These are phyloP conservation scores for Magnusiomyces tetraspermus DNA, from an alignment of 1,139 yeast genomes.

Conservation along the genomic window DNA sequence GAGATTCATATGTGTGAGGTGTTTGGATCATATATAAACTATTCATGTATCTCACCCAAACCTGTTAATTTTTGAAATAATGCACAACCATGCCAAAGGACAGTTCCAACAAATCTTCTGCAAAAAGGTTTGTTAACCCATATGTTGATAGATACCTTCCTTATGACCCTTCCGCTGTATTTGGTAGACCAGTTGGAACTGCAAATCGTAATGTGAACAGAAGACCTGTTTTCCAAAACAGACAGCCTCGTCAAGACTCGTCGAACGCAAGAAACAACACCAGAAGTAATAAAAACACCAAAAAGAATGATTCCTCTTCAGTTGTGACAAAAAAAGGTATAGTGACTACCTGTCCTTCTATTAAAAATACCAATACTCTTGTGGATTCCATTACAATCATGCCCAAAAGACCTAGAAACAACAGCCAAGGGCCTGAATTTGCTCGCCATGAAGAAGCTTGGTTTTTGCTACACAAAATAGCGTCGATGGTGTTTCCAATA, in stretches of 20 bases:
- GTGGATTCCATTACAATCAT: neutral
- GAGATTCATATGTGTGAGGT: too few species aligned
- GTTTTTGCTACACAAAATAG: constrained; percentile 26
- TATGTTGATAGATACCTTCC: neutral
- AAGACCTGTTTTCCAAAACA: too few species aligned
- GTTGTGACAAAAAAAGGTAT: neutral
- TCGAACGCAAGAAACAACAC: neutral
- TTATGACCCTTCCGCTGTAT: neutral
- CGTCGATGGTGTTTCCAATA: constrained; percentile 43
- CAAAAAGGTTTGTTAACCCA: neutral
- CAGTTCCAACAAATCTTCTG: neutral
- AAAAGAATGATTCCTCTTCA: neutral
- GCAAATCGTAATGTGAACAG: too few species aligned
- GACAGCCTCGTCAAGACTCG: too few species aligned
- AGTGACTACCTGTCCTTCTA: neutral
- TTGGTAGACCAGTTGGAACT: too few species aligned
- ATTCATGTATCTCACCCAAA: neutral
- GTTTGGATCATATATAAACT: too few species aligned
- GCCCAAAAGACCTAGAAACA: neutral
- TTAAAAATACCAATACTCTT: constrained; percentile 1
- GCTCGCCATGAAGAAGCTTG: constrained; percentile 25
- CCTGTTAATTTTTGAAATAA: neutral
- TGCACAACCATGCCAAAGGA: neutral
- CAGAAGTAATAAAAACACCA: neutral
- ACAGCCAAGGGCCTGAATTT: neutral